phyloP scores from a whole-genome alignment of 805 yeast genomes.

The Saturnispora zaruensis region DNA sequence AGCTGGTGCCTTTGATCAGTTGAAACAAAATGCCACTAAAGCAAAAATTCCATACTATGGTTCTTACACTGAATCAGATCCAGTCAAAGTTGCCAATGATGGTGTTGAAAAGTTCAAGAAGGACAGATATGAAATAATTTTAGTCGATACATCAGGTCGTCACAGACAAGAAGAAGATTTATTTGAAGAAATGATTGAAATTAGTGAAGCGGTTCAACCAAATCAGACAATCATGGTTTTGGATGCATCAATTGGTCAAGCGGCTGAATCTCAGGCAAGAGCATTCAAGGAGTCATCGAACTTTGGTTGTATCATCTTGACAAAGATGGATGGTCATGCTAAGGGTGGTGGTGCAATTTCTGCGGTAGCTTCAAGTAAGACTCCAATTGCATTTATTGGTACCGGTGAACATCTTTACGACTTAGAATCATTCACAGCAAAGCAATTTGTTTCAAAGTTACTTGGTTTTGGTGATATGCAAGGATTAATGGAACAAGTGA shows the following conservation, averaged over 20 bases:
- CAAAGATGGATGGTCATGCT: constrained; percentile 98
- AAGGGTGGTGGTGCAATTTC: constrained; percentile 99
- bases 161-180: constrained; percentile 90
- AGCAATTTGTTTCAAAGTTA: constrained; percentile 80
- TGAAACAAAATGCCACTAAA: constrained; percentile 94
- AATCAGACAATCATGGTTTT: constrained; percentile 95
- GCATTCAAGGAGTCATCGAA: constrained; percentile 91
- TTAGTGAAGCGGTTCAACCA: constrained; percentile 81
- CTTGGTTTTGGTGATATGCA: constrained; percentile 94
- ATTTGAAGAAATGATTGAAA: constrained; percentile 92
- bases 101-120: constrained; percentile 89
- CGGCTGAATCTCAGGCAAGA: constrained; percentile 89
- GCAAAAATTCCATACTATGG: constrained; percentile 93
- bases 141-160: constrained; percentile 97
- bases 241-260: constrained; percentile 97
- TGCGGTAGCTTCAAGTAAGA: constrained; percentile 94
- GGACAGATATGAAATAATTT: constrained; percentile 86
- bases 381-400: constrained; percentile 94
- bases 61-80: constrained; percentile 91
- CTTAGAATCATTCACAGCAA: constrained; percentile 84
- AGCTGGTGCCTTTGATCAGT: constrained; percentile 99
- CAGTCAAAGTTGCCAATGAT: constrained; percentile 81
- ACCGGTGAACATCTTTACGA: constrained; percentile 97
- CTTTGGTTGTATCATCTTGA: constrained; percentile 89
- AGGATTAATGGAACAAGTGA: constrained; percentile 89